phyloP scores from a whole-genome alignment of 257 asterid genomes.

The Galeopsis tetrahit region DNA sequence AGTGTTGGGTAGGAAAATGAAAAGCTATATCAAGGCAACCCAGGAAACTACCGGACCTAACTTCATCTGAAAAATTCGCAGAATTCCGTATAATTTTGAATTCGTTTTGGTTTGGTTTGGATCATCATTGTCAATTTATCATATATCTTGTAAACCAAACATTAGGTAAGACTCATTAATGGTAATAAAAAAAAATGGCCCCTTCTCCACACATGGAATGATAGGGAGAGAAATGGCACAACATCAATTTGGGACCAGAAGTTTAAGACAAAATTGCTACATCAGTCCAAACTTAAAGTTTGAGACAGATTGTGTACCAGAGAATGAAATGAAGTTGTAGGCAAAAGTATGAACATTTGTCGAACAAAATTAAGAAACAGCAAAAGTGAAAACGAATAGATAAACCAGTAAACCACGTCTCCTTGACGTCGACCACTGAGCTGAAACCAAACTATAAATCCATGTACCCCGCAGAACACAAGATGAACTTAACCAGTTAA shows the following conservation, averaged over 20 bases:
- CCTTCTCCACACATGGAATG: background rate
- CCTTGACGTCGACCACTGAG: background rate
- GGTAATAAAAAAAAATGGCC: background rate
- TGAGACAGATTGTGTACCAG: background rate
- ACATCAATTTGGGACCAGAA: slow-evolving; percentile 16
- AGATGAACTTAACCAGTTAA: no score
- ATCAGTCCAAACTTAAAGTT: background rate
- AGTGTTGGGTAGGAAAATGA: slow-evolving; percentile 33
- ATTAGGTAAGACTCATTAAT: slow-evolving; percentile 14
- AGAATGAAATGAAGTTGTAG: background rate
- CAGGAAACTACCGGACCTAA: background rate
- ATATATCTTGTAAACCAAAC: slow-evolving; percentile 4
- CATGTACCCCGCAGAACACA: no score
- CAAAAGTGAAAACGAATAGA: background rate
- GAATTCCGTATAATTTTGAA: background rate
- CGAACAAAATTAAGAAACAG: background rate
- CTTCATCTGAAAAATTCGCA: background rate
- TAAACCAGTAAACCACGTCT: background rate
- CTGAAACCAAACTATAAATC: no score
- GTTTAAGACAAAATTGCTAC: background rate
- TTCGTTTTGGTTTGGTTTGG: slow-evolving; percentile 24
- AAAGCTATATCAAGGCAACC: background rate
- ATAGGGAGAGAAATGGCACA: background rate
- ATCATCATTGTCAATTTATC: slow-evolving; percentile 7
- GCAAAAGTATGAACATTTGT: background rate